Evolutionary conservation across 257 asterid species (phyloP).

Genomic region (Marsdenia floribunda): DNA sequence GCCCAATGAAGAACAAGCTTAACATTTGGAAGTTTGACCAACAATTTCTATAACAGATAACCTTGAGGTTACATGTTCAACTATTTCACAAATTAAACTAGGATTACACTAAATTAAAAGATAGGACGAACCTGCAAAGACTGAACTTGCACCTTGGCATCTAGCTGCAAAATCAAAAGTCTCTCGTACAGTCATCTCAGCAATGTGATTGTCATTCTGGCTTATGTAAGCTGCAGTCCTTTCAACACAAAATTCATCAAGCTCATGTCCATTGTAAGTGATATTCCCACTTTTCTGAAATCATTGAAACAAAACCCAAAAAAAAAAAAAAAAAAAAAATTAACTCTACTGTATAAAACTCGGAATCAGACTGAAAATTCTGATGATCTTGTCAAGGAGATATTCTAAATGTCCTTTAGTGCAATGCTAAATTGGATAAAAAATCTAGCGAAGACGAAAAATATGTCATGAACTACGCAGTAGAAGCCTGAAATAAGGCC

Average conservation of each 20-base stretch:
- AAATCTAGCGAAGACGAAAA: neutral
- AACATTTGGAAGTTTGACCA: neutral
- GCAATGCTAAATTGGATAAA: neutral
- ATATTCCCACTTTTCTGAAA: constrained; percentile 63
- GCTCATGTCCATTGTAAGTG: constrained; percentile 63
- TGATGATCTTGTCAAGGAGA: neutral
- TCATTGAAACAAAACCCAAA: constrained; percentile 8
- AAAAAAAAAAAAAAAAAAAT: no score
- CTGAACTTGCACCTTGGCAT: constrained; percentile 73
- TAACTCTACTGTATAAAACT: neutral
- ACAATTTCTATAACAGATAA: no score
- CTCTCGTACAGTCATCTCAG: constrained; percentile 81
- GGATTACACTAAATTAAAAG: neutral
- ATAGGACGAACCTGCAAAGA: constrained; percentile 45
- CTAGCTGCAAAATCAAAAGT: constrained; percentile 80
- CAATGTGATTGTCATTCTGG: constrained; percentile 81
- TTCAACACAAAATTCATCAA: constrained; percentile 56
- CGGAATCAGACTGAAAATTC: neutral
- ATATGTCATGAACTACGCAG: neutral
- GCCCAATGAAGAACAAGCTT: neutral
- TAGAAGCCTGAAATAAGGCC: neutral
- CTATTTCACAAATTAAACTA: neutral
- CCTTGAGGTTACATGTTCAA: neutral
- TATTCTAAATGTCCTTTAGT: neutral
- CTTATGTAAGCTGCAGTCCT: constrained; percentile 74